phyloP scores from a whole-genome alignment of 169 alveolate species.

The Eimeria necatrix region DNA sequence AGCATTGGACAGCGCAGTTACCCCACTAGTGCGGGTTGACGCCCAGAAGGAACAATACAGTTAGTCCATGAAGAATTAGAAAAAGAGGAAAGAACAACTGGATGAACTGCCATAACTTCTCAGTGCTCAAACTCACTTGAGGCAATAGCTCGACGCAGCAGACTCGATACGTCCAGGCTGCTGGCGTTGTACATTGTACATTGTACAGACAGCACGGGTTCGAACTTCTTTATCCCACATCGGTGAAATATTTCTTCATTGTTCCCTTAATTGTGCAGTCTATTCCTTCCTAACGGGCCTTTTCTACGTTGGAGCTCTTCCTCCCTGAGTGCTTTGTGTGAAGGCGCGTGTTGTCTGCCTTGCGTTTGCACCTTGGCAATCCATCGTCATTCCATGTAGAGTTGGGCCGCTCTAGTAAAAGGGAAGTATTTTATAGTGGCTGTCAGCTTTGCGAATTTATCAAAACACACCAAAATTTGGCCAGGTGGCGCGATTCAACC shows the following conservation, averaged over 20 bases:
- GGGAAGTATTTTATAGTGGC: neutral
- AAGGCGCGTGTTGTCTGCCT: neutral
- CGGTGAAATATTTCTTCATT: neutral
- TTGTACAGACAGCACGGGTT: neutral
- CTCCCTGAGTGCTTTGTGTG: constrained; percentile 32
- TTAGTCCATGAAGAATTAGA: too few relatives aligned
- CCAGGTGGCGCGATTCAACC: too few relatives aligned
- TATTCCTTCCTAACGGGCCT: neutral
- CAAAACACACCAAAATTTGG: neutral
- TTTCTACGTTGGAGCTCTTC: neutral
- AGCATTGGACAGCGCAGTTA: too few relatives aligned
- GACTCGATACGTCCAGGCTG: constrained; percentile 28
- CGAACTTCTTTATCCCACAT: neutral
- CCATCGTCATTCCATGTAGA: neutral
- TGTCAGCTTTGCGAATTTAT: neutral
- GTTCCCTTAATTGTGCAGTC: neutral
- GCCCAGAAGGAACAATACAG: too few relatives aligned
- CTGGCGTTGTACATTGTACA: neutral
- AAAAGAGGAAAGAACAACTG: too few relatives aligned
- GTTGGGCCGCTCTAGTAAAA: neutral
- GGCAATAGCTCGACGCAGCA: neutral
- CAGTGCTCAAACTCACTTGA: too few relatives aligned
- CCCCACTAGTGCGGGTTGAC: too few relatives aligned
- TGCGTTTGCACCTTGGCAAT: neutral
- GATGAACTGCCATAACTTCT: too few relatives aligned